Percentiles rank a stretch among this genome's conserved stretches.
These are phyloP conservation scores for Hyaloperonospora brassicae DNA, from an alignment of 352 stramenopile genomes.

Conservation along the genomic window DNA sequence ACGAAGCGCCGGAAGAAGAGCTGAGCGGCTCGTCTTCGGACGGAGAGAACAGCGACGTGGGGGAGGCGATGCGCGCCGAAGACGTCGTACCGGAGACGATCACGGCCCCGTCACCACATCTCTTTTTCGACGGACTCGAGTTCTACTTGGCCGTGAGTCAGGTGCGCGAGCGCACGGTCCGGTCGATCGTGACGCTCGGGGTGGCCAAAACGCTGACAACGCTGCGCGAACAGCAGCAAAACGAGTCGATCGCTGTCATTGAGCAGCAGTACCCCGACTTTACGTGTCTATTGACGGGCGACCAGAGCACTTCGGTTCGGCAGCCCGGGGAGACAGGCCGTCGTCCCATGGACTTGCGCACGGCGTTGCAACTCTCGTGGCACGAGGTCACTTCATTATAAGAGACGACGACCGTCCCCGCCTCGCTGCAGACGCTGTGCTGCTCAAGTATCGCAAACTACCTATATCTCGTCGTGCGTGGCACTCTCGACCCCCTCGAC, in stretches of 20 bases:
- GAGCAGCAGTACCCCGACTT: constrained; percentile 58
- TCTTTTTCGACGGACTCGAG: constrained; percentile 56
- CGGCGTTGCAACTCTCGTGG: constrained; percentile 27
- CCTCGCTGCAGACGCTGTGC: too few species aligned
- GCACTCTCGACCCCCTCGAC: constrained; percentile 2
- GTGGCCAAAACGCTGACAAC: constrained; percentile 31
- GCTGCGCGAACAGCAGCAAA: constrained; percentile 25
- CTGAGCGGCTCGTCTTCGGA: constrained; percentile 21
- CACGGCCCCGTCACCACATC: constrained; percentile 16
- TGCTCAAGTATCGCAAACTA: too few species aligned
- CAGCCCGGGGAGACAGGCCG: constrained; percentile 7
- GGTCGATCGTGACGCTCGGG: constrained; percentile 31
- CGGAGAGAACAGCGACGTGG: constrained; percentile 17
- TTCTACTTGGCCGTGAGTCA: constrained; percentile 55
- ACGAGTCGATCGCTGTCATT: constrained; percentile 52
- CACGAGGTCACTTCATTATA: constrained; percentile 9
- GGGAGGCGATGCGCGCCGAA: neutral
- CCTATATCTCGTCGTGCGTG: neutral
- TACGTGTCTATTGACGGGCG: constrained; percentile 35
- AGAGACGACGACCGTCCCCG: neutral
- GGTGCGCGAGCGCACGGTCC: constrained; percentile 30
- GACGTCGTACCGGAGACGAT: constrained; percentile 1
- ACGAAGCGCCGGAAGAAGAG: constrained; percentile 26
- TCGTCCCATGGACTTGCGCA: constrained; percentile 22
- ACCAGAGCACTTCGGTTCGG: constrained; percentile 2